Evolutionary conservation across 345 rosid genomes (phyloP).

Genomic region (Eucalyptus pumila): DNA sequence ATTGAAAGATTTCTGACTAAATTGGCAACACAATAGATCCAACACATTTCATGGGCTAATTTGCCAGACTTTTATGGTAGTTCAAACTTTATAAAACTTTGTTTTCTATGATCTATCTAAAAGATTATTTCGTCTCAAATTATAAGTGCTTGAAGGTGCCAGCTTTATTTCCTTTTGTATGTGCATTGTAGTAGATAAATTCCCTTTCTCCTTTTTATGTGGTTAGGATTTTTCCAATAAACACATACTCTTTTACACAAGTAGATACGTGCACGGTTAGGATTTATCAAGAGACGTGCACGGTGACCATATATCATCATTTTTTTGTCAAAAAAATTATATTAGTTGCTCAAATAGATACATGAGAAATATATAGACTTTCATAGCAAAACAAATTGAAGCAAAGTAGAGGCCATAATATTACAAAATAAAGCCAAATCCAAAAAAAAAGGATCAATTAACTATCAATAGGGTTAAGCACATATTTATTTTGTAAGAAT

Average conservation of each 20-base stretch:
- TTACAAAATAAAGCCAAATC: no score
- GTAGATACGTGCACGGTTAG: no score
- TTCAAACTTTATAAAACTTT: no score
- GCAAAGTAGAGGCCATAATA: no score
- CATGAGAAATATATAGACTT: no score
- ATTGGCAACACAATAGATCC: no score
- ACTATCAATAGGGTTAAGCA: no score
- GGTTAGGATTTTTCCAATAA: not conserved
- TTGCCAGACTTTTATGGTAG: not conserved
- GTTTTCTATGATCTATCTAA: not conserved
- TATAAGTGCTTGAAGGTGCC: not conserved
- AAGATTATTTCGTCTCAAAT: not conserved
- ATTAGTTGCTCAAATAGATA: no score
- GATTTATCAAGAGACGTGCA: not conserved
- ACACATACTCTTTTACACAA: not conserved
- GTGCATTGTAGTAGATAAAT: not conserved
- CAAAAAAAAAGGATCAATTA: no score
- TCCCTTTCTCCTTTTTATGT: not conserved
- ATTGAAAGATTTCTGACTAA: accelerated
- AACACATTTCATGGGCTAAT: not conserved
- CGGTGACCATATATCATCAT: not conserved
- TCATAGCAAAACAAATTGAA: no score
- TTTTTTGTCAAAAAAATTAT: no score
- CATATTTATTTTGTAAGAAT: no score
- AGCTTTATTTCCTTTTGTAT: not conserved